Evolutionary conservation across 2,329 filamentous ascomycete species (phyloP), one percentile per base, ranked within the genome.

Genomic region (Pseudomassariella vexata): DNA sequence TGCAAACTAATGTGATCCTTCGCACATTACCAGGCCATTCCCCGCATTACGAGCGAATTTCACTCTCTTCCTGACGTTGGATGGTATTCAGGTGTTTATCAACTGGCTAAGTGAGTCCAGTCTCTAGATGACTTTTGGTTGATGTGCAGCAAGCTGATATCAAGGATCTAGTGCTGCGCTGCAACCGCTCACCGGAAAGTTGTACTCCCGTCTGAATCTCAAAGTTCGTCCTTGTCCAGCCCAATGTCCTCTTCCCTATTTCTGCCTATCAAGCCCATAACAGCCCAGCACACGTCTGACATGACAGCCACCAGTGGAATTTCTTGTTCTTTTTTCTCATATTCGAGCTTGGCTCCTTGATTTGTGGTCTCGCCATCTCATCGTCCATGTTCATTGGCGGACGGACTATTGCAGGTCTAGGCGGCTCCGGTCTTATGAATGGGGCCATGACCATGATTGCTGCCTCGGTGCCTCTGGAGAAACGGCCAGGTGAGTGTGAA

Each of bases 301-400:
- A 19, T n/a, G 19, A 6, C 12, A 19, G 17, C 6, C 9, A 14
- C 8, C 21, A 58, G 56, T 56, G 50, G 45, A 45, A 53, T 0
- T 65, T 57, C 25, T 31, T 59, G 8, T 19, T 30, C 32, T 60
- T 66, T n/a, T 52, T 76, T 14, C 38, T 50, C 19, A 32, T 73
- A 20, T 77, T 78, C 35, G 70, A 75, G 41, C 18, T 73, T 1
- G 73, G 73, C 1, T 71, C 66, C 0, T 40, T 69, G 2, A 48
- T 78, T 8, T 76, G 71, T 36, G 73, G 53, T 34, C 36, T 59
- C 34, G 66, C 72, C 0, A 53, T 42, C 1, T 65, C 56, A 8
- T 69, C 66, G 0, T 42, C 51, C 1, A 68, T 68, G 56, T 58
- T 77, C 25, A 76, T 77, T 24, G 48, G 66, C 6, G 70, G 70